Evolutionary conservation across 345 rosid species (phyloP).

Genomic region (Punica granatum): DNA sequence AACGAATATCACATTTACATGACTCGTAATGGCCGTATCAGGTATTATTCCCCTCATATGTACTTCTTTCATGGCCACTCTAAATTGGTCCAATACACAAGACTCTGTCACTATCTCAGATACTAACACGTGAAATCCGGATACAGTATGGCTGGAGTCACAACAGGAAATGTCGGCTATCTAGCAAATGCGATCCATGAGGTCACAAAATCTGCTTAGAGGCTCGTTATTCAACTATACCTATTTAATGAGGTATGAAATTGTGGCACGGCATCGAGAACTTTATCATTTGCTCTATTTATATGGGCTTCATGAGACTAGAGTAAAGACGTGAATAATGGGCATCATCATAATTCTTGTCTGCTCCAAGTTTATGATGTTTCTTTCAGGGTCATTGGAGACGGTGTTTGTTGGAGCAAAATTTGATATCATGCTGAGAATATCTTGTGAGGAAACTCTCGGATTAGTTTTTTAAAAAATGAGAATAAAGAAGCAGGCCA

Average conservation of each 20-base stretch:
- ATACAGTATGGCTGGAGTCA: constrained; percentile 91
- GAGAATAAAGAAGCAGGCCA: background rate
- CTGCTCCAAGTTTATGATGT: background rate
- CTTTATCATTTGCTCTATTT: background rate
- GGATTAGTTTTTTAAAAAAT: background rate
- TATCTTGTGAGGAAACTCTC: background rate
- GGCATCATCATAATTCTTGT: background rate
- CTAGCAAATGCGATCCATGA: constrained; percentile 82
- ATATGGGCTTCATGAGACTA: background rate
- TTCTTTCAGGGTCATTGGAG: too few relatives aligned
- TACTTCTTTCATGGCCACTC: background rate
- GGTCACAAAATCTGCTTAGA: constrained; percentile 52
- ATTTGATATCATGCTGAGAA: background rate
- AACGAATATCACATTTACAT: constrained; percentile 74
- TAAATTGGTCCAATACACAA: background rate
- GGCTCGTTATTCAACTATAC: background rate
- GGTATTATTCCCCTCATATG: constrained; percentile 28
- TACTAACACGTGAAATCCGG: background rate
- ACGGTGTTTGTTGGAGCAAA: background rate
- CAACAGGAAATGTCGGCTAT: constrained; percentile 71
- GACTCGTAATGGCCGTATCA: constrained; percentile 93
- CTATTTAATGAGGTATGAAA: background rate
- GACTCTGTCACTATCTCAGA: background rate
- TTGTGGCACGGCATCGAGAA: background rate
- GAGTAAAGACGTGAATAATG: background rate